phyloP scores from a whole-genome alignment of 2,329 filamentous ascomycete species.

The Hypoxylon sp. region DNA sequence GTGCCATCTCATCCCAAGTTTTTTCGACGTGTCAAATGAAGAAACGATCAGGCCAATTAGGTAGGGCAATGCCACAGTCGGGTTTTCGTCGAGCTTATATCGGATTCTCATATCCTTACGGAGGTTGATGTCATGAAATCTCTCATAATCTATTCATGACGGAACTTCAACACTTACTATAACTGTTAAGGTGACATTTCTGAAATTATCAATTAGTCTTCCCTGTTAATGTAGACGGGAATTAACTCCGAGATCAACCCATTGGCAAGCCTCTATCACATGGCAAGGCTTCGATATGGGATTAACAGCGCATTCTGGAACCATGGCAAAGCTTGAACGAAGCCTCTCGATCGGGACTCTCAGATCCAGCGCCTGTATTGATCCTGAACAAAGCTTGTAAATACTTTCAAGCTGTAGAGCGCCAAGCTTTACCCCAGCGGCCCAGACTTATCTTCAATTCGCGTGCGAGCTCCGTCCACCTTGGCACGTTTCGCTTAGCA shows the following conservation, averaged over 20 bases:
- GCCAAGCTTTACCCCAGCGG: conserved; percentile 32
- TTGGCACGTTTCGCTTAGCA: conserved; percentile 46
- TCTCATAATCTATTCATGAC: neutral
- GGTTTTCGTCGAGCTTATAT: neutral
- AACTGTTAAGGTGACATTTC: conserved; percentile 2
- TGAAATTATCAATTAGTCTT: neutral
- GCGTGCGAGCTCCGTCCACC: conserved; percentile 25
- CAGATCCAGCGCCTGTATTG: conserved; percentile 4
- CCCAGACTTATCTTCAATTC: conserved; percentile 19
- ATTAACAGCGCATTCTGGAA: neutral
- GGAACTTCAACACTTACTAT: neutral
- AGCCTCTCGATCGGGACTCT: conserved; percentile 3
- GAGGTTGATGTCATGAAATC: neutral
- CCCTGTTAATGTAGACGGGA: neutral
- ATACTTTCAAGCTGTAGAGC: conserved; percentile 13
- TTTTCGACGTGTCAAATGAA: neutral
- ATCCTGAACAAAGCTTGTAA: conserved; percentile 8
- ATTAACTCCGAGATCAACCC: neutral
- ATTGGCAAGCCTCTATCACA: neutral
- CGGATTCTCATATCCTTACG: neutral
- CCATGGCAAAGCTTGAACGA: conserved; percentile 8
- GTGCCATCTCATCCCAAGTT: conserved; percentile 1
- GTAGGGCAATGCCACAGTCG: neutral
- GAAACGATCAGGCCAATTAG: conserved; percentile 1
- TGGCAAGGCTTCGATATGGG: neutral